Conservation (phyloP, 2,329 filamentous ascomycete species). For the Cadophora malorum region DNA sequence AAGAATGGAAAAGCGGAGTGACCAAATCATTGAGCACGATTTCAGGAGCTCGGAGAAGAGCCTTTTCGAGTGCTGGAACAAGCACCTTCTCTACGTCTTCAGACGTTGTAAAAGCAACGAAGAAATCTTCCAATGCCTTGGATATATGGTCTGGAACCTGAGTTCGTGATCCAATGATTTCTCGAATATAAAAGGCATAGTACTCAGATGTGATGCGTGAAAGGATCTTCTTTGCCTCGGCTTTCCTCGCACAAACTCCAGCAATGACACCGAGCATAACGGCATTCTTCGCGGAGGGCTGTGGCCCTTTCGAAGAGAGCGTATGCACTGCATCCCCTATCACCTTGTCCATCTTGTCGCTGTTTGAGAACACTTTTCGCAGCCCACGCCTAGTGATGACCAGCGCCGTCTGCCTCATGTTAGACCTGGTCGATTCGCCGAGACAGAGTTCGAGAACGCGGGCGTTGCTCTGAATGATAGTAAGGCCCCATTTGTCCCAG, state of each 20-base stretch:
- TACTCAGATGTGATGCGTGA: constrained; percentile 73
- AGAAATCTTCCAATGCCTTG: constrained; percentile 80
- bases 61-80: constrained; percentile 85
- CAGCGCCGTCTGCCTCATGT: constrained; percentile 75
- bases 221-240: constrained; percentile 66
- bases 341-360: constrained; percentile 32
- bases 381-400: constrained; percentile 81
- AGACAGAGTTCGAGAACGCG: constrained; percentile 80
- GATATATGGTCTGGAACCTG: constrained; percentile 75
- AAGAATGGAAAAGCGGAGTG: constrained; percentile 71
- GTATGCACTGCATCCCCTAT: constrained; percentile 62
- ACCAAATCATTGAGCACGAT: constrained; percentile 83
- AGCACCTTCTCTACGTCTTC: constrained; percentile 80
- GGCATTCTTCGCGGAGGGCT: constrained; percentile 72
- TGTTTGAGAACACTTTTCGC: constrained; percentile 73
- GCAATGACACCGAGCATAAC: constrained; percentile 84
- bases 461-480: constrained; percentile 73
- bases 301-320: constrained; percentile 71
- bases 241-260: constrained; percentile 80
- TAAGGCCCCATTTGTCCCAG: constrained; percentile 69
- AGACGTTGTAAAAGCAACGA: constrained; percentile 72
- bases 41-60: constrained; percentile 86
- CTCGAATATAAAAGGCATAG: constrained; percentile 83
- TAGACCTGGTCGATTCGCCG: constrained; percentile 65
- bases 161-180: constrained; percentile 81